Base-by-base conservation (phyloP, 1,284 basidiomycete genomes). In the Volvariella surrecta region DNA sequence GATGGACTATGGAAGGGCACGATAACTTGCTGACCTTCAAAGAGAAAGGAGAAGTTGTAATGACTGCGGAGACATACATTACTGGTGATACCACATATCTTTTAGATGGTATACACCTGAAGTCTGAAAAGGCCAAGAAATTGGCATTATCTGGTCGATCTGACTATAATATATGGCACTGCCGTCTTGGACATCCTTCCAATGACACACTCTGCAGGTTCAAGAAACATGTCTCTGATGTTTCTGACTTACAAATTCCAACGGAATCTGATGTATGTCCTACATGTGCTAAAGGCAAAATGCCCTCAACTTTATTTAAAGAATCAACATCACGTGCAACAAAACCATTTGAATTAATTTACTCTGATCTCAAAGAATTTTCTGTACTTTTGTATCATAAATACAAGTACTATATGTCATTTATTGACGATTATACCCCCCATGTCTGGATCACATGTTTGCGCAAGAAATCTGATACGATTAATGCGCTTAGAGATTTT, bases 261-360 rank as follows among this genome's bases (percentile, higher is more conserved):
- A 42, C 41, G 3, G 34, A 46, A 18, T 10, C 43, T 1, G 22
- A 40, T 4, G 37, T 52, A 8, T 59, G 55, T 39, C 7, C 7
- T 24, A 55, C 58, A 20, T 62, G 60, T 50, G 49, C 48, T 8
- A 18, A 55, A 46, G 56, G 57, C 8, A 59, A 57, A 32, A 51
- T 50, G 48, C 32, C 41, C 16, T 44, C 43, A 10, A 34, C 46
- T 16, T 49, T 52, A 9, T 56, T 52, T 42, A 45, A 48, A 0
- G 15, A 22, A 3, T 54, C 52, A 2, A 6, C 24, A 28, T 28
- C 24, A 28, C 11, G 24, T 6, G 24, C 52, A 8, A 22, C 37
- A 18, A 21, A 30, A 40, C 44, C 50, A 16, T 52, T 58, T 46
- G 45, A 56, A 28, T 19, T 47, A 2, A 50, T 58, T 37, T 56